Percentiles rank a stretch among this genome's conserved stretches.
Conservation (phyloP, 208 protist species). For the Leishmania lainsoni region DNA sequence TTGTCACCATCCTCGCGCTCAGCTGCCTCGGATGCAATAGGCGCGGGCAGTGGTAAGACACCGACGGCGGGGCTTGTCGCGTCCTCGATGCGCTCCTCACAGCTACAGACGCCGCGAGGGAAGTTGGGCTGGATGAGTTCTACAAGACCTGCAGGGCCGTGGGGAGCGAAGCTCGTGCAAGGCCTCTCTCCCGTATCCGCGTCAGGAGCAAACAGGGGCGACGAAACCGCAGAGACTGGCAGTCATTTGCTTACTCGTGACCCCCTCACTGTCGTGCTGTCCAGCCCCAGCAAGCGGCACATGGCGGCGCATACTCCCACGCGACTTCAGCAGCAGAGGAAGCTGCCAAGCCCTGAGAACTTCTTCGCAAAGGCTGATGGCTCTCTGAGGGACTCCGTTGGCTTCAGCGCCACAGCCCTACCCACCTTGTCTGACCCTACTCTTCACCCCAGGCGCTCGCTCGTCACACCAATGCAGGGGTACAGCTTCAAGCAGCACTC, state of each 20-base stretch:
- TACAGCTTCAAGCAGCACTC: slow-evolving; percentile 2
- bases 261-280: not conserved
- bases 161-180: not conserved
- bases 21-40: slow-evolving; percentile 1
- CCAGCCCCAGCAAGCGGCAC: not conserved
- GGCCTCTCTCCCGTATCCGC: not conserved
- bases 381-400: not conserved
- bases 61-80: not conserved
- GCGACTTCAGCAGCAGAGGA: not conserved
- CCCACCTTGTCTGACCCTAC: not conserved
- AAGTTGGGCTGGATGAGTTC: not conserved
- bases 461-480: not conserved
- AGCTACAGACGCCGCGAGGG: not conserved
- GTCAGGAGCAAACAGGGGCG: not conserved
- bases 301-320: not conserved
- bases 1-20: not conserved
- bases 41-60: not conserved
- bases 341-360: not conserved
- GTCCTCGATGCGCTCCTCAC: not conserved
- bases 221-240: not conserved
- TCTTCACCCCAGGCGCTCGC: slow-evolving; percentile 2
- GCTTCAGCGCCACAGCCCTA: not conserved
- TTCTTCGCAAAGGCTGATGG: slow-evolving; percentile 1
- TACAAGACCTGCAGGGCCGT: not conserved
- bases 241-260: not conserved